Percentiles rank a stretch among this genome's conserved stretches.
These are phyloP conservation scores for Plasmodium reichenowi DNA, from an alignment of 169 alveolate species.

Conservation along the genomic window DNA sequence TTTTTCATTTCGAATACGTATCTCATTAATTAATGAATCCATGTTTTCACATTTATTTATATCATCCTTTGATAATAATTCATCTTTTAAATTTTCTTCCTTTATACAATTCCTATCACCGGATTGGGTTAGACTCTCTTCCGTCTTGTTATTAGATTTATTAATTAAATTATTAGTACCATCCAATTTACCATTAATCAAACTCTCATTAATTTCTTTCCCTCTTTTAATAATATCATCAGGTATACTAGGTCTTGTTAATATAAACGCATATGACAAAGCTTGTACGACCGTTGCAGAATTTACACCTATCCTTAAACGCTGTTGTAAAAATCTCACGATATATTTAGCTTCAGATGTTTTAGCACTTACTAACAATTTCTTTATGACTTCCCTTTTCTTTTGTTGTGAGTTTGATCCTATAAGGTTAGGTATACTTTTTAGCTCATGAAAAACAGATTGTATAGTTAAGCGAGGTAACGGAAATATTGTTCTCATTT, in stretches of 20 bases:
- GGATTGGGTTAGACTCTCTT: too few relatives aligned
- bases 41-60: not conserved
- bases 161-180: not conserved
- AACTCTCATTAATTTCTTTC: slow-evolving; percentile 32
- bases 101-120: not conserved
- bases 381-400: slow-evolving; percentile 88
- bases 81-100: not conserved
- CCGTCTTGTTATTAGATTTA: too few relatives aligned
- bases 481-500: slow-evolving; percentile 87
- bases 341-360: slow-evolving; percentile 95
- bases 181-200: slow-evolving; percentile 6
- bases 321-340: slow-evolving; percentile 95
- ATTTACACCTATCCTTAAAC: slow-evolving; percentile 96
- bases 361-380: slow-evolving; percentile 92
- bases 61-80: too few relatives aligned
- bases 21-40: slow-evolving; percentile 18
- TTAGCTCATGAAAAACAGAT: slow-evolving; percentile 83
- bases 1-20: slow-evolving; percentile 49
- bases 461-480: slow-evolving; percentile 90
- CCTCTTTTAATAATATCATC: slow-evolving; percentile 48
- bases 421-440: slow-evolving; percentile 79
- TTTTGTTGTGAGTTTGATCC: slow-evolving; percentile 85
- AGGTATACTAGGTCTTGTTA: slow-evolving; percentile 81
- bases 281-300: slow-evolving; percentile 95
- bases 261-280: slow-evolving; percentile 87